Percentiles rank a stretch among this genome's conserved stretches.
phyloP scores from a whole-genome alignment of 2,329 filamentous ascomycete genomes.

The Didymella keratinophila region DNA sequence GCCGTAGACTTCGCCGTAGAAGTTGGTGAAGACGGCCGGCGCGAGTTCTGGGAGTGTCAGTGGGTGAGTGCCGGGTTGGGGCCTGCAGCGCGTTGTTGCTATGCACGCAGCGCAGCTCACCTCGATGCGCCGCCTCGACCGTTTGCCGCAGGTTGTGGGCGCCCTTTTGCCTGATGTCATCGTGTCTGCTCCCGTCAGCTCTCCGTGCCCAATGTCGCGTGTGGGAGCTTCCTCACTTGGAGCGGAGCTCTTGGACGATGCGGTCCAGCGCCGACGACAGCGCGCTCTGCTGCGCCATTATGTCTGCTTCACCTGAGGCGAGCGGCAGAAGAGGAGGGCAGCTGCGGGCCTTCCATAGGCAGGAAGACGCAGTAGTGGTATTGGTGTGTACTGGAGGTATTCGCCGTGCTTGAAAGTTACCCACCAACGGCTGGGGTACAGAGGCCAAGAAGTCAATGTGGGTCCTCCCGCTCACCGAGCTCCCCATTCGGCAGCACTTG shows the following conservation, averaged over 20 bases:
- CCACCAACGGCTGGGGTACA: constrained; percentile 11
- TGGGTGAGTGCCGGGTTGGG: constrained; percentile 22
- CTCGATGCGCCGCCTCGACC: constrained; percentile 56
- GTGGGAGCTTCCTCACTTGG: constrained; percentile 54
- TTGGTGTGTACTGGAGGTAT: background rate
- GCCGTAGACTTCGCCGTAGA: constrained; percentile 71
- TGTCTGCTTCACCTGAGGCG: constrained; percentile 49
- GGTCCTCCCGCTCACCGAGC: constrained; percentile 17
- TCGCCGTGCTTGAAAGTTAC: constrained; percentile 17
- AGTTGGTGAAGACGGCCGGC: constrained; percentile 77
- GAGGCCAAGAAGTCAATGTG: constrained; percentile 8
- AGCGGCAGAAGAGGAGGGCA: constrained; percentile 34
- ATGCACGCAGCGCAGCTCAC: constrained; percentile 38
- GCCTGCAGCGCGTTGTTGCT: constrained; percentile 6
- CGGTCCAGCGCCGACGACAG: constrained; percentile 56
- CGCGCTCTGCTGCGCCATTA: constrained; percentile 48
- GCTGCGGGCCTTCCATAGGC: constrained; percentile 46
- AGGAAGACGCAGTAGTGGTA: constrained; percentile 24
- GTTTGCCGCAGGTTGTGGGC: constrained; percentile 54
- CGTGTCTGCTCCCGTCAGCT: constrained; percentile 46
- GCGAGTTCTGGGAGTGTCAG: constrained; percentile 69
- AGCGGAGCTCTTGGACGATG: constrained; percentile 65
- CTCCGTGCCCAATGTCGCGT: constrained; percentile 1
- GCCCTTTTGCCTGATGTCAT: constrained; percentile 55
- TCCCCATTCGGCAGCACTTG: constrained; percentile 14